phyloP scores from a whole-genome alignment of 139 green algal species.

The Picochlorum sp. region DNA sequence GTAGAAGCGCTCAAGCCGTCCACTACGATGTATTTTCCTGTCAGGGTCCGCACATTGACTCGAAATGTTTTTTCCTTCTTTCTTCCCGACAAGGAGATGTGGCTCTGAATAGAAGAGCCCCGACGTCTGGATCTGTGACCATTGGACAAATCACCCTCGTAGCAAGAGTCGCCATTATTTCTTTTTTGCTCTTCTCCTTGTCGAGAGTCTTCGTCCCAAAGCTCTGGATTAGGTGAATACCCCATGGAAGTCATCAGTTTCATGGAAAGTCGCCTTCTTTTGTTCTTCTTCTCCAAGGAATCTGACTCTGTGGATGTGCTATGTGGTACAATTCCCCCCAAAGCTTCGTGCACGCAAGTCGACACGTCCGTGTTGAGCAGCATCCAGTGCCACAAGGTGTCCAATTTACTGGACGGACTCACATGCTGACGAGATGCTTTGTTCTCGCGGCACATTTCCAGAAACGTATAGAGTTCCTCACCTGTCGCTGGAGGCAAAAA shows the following conservation, averaged over 20 bases:
- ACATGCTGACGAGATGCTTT: background rate
- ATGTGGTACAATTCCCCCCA: background rate
- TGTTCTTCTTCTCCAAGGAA: background rate
- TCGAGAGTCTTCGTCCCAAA: background rate
- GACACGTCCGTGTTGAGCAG: background rate
- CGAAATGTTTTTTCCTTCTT: background rate
- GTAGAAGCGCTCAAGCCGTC: background rate
- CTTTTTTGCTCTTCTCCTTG: background rate
- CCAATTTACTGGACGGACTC: background rate
- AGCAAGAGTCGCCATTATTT: background rate
- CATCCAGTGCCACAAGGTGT: background rate
- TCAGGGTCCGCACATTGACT: background rate
- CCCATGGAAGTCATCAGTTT: constrained; percentile 1
- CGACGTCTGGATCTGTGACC: background rate
- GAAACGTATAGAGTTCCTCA: background rate
- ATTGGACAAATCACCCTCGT: background rate
- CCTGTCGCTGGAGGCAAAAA: background rate
- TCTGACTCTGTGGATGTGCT: constrained; percentile 2
- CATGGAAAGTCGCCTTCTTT: constrained; percentile 2
- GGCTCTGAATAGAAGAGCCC: background rate
- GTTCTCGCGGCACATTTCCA: background rate
- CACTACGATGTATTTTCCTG: background rate
- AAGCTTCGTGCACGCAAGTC: background rate
- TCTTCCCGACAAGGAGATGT: background rate
- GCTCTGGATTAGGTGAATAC: background rate